These are phyloP conservation scores for Acmispon strigosus DNA, from an alignment of 306 rosid species.

Conservation along the genomic window DNA sequence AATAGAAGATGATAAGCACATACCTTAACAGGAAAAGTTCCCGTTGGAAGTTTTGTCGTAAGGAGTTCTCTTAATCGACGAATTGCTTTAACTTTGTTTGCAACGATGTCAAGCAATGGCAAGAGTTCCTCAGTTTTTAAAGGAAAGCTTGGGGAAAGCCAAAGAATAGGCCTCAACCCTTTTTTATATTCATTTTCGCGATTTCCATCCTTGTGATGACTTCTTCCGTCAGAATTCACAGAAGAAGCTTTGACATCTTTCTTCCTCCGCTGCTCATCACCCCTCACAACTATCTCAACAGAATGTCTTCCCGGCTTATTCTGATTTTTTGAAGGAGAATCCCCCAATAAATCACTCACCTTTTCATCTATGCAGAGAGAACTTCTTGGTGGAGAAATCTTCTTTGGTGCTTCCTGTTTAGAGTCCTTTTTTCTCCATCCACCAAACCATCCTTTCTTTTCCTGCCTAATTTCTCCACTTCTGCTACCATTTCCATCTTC, in stretches of 20 bases:
- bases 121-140: constrained; percentile 76
- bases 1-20: constrained; percentile 22
- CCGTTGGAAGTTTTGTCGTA: constrained; percentile 92
- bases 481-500: constrained; percentile 45
- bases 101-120: constrained; percentile 95
- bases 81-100: constrained; percentile 94
- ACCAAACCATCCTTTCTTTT: constrained; percentile 94
- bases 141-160: constrained; percentile 95
- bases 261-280: constrained; percentile 72
- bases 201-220: constrained; percentile 59
- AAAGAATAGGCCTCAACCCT: constrained; percentile 91
- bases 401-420: constrained; percentile 51
- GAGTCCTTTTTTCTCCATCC: constrained; percentile 90
- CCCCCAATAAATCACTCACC: constrained; percentile 80
- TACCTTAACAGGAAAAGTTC: constrained; percentile 98
- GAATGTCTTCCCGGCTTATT: constrained; percentile 73
- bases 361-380: constrained; percentile 81
- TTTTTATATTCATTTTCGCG: constrained; percentile 93
- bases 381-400: constrained; percentile 72
- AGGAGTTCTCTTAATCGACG: constrained; percentile 97
- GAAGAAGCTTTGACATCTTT: constrained; percentile 51
- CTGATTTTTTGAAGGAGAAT: constrained; percentile 62
- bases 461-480: constrained; percentile 67
- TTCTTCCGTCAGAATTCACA: constrained; percentile 47
- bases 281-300: constrained; percentile 58